These are phyloP conservation scores for Cubamyces sp. DNA, from an alignment of 768 basidiomycete genomes.

Conservation along the genomic window DNA sequence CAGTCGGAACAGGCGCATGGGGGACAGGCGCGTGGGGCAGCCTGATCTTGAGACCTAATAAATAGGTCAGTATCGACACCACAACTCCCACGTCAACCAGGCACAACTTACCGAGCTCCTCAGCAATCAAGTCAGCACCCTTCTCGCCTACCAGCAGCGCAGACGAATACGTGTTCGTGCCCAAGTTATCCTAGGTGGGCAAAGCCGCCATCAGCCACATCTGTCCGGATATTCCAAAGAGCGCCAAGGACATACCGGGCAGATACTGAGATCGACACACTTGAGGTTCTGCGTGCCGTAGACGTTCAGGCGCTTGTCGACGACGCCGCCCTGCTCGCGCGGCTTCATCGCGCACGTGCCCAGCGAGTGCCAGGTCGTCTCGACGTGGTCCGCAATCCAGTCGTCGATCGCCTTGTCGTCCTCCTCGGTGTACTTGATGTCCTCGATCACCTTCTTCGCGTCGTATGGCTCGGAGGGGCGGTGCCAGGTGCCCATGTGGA, in stretches of 20 bases:
- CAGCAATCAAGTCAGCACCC: constrained; percentile 60
- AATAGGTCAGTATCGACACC: not conserved
- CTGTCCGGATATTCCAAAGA: constrained; percentile 32
- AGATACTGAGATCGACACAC: constrained; percentile 70
- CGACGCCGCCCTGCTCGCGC: constrained; percentile 64
- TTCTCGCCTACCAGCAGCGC: constrained; percentile 74
- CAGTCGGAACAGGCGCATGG: constrained; percentile 53
- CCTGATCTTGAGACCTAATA: constrained; percentile 61
- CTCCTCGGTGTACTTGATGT: constrained; percentile 67
- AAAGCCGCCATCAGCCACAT: not conserved
- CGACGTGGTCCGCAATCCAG: constrained; percentile 71
- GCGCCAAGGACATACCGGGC: constrained; percentile 51
- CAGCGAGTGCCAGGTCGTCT: constrained; percentile 78
- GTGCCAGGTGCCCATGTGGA: constrained; percentile 77
- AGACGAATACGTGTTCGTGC: constrained; percentile 75
- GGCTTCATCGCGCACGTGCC: constrained; percentile 66
- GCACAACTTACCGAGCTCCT: constrained; percentile 59
- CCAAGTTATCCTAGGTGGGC: constrained; percentile 58
- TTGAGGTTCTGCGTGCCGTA: constrained; percentile 71
- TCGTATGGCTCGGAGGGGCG: constrained; percentile 58
- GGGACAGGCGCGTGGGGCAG: constrained; percentile 70
- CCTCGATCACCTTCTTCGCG: constrained; percentile 59
- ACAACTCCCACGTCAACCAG: not conserved
- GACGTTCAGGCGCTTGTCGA: constrained; percentile 65
- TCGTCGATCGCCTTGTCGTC: constrained; percentile 76